phyloP scores from a whole-genome alignment of 495 filamentous ascomycete genomes.

The Neurospora sp. region DNA sequence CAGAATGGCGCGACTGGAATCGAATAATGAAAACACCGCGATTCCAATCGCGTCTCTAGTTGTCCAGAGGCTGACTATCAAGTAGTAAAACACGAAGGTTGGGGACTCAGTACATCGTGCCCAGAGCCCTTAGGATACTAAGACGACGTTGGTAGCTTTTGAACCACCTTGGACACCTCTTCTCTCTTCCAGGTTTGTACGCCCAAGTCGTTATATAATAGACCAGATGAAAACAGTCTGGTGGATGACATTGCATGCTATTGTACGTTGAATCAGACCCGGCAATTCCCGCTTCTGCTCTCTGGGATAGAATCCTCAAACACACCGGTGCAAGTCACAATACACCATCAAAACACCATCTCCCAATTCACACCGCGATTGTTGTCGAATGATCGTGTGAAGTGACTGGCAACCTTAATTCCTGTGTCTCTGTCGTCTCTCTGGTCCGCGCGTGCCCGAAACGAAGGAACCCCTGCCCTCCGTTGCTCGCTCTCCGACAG shows the following conservation, averaged over 20 bases:
- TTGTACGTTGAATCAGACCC: background rate
- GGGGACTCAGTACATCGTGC: background rate
- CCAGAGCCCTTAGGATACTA: background rate
- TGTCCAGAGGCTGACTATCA: background rate
- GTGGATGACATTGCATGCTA: background rate
- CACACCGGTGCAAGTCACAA: background rate
- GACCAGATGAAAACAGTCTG: background rate
- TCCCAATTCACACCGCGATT: background rate
- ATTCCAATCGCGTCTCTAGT: background rate
- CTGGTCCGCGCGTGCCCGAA: background rate
- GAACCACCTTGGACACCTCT: background rate
- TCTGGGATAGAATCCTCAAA: background rate
- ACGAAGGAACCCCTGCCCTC: background rate
- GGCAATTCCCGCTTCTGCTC: background rate
- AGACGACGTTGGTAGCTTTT: background rate
- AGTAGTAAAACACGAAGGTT: background rate
- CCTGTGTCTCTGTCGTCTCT: background rate
- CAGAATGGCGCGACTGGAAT: background rate
- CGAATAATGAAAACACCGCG: background rate
- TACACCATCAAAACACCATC: background rate
- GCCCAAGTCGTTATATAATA: background rate
- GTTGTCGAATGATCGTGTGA: background rate
- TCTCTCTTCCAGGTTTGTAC: background rate
- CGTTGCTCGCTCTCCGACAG: background rate
- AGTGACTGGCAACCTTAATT: background rate